Evolutionary conservation across 805 yeast species (phyloP), one percentile per base, ranked within the genome.

Genomic region (Cyberlindnera euphorbiiphila): DNA sequence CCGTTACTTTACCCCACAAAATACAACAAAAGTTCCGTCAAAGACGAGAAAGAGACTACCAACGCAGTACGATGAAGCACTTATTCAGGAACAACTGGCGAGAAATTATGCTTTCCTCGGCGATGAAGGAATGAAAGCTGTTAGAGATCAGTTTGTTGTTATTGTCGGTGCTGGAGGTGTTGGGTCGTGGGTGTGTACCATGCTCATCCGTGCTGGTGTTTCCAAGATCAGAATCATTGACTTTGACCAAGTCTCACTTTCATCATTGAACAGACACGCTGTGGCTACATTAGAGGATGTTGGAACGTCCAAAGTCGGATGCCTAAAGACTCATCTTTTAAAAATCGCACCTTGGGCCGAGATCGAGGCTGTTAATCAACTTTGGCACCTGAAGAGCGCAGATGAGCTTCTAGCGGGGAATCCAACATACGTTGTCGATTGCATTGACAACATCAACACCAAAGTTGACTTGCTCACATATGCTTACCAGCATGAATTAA

Each of bases 111-210:
- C 95, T 1, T 93, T 93, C 57, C 68, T 93, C 19, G 87, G 96
- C 10, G 85, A 84, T 35, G 84, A 81, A 15, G 98, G 96, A 1
- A 79, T 88, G 76, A 60, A 63, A 14, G 76, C 76, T 42, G 74
- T 93, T 13, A 76, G 96, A 37, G 62, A 69, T 10, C 81, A 86
- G 53, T 71, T 75, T 39, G 74, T 89, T 3, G 84, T 87, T 2
- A 84, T 91, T 12, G 82, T 78, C 10, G 98, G 99, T 21, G 93
- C 91, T 13, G 99, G 99, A 41, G 99, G 99, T 41, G 99, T 93
- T 27, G 99, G 99, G 3, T 89, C 97, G 0, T 89, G 96, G 91
- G 95, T 82, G 17, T 81, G 84, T 10, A 82, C 95, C 9, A 86
- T 94, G 84, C 70, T 93, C 39, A 83, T 85, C 2, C 78, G 99